A percentile compares a stretch with the other conserved stretches of the same genome.
These are phyloP conservation scores for Fraxinus sp. DNA, from an alignment of 305 asterid genomes.

Conservation along the genomic window DNA sequence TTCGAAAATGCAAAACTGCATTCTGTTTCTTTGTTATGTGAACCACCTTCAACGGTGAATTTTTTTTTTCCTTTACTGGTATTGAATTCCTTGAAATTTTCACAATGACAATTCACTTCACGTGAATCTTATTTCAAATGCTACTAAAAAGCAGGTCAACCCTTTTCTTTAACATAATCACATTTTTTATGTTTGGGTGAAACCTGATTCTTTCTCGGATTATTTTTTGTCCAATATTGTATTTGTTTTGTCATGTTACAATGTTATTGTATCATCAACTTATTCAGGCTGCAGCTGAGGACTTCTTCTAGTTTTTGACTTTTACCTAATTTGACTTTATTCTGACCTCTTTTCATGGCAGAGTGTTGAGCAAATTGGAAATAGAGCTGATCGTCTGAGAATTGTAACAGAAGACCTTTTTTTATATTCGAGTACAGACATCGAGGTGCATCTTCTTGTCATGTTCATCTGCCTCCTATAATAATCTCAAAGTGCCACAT, in stretches of 20 bases:
- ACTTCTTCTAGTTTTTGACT: neutral
- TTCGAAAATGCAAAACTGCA: neutral
- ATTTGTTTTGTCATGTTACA: neutral
- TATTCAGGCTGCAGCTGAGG: conserved; percentile 1
- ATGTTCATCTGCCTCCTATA: conserved; percentile 17
- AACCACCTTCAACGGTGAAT: neutral
- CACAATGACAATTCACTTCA: neutral
- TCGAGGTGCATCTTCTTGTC: conserved; percentile 59
- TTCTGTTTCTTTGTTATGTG: neutral
- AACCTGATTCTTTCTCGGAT: neutral
- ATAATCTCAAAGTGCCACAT: conserved; percentile 3
- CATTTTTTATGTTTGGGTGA: neutral
- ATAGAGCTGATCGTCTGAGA: conserved; percentile 82
- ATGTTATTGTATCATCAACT: neutral
- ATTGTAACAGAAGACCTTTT: conserved; percentile 61
- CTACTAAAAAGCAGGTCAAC: neutral
- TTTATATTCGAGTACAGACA: conserved; percentile 81
- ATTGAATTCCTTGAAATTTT: neutral
- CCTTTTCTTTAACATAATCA: neutral
- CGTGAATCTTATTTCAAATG: neutral
- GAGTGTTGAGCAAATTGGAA: conserved; percentile 96
- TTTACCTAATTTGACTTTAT: neutral
- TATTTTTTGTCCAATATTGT: neutral
- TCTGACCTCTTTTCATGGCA: conserved; percentile 35
- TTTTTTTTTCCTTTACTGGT: neutral